phyloP scores from a whole-genome alignment of 345 rosid species.

The Nasturtium officinale region DNA sequence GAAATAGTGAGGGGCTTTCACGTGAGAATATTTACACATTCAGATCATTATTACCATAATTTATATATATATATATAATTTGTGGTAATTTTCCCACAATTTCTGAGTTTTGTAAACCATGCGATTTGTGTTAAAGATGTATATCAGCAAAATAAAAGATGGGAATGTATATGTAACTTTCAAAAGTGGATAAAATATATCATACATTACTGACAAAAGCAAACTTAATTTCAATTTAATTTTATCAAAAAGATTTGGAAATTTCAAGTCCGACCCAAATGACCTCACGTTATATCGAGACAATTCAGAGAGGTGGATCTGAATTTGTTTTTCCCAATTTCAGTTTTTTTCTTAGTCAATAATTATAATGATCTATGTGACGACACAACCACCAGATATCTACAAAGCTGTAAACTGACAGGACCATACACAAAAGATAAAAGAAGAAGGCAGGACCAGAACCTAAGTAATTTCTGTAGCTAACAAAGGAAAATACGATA shows the following conservation, averaged over 20 bases:
- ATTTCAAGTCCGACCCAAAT: not conserved
- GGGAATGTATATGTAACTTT: not conserved
- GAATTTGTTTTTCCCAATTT: not conserved
- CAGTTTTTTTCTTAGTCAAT: not conserved
- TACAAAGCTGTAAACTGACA: slow-evolving; percentile 2
- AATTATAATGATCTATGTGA: not conserved
- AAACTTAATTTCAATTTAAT: not conserved
- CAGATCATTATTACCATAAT: not conserved
- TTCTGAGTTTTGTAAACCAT: too few species aligned
- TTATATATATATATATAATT: slow-evolving; percentile 11
- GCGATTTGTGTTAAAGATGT: not conserved
- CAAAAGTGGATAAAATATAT: not conserved
- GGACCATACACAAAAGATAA: too few species aligned
- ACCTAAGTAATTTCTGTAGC: slow-evolving; percentile 3
- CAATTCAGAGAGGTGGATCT: not conserved
- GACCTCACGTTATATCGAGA: slow-evolving; percentile 12
- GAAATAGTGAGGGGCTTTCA: slow-evolving; percentile 23
- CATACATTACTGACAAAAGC: not conserved
- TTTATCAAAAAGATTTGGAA: not conserved
- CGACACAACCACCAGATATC: not conserved
- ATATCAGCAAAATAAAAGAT: not conserved
- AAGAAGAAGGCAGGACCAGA: slow-evolving; percentile 22
- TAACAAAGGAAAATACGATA: not conserved
- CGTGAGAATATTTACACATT: slow-evolving; percentile 11
- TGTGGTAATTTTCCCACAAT: not conserved